phyloP scores from a whole-genome alignment of 73 alveolate species.

The Uronychia setigera region DNA sequence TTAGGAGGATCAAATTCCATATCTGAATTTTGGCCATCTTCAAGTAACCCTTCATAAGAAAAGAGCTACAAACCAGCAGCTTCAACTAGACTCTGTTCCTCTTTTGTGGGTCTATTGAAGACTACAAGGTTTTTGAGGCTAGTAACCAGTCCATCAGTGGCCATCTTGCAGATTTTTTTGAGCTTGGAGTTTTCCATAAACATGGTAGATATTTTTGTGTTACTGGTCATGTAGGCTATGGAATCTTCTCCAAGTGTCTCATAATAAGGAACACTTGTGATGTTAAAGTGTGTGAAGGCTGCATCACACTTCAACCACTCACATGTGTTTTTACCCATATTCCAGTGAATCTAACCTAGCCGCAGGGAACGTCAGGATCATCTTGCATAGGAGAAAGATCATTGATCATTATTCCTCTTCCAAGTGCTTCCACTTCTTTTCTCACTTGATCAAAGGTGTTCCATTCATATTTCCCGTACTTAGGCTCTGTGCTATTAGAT shows the following conservation, averaged over 20 bases:
- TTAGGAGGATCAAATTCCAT: slow-evolving; percentile 25
- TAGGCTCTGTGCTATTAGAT: neutral
- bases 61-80: neutral
- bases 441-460: neutral
- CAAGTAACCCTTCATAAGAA: neutral
- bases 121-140: slow-evolving; percentile 43
- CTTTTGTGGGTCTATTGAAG: slow-evolving; percentile 52
- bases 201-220: slow-evolving; percentile 55
- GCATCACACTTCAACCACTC: slow-evolving; percentile 82
- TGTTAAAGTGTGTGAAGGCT: slow-evolving; percentile 59
- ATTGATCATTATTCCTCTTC: neutral
- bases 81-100: neutral
- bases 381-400: neutral
- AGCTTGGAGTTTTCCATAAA: slow-evolving; percentile 47
- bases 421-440: neutral
- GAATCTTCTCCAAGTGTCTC: slow-evolving; percentile 78
- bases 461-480: neutral
- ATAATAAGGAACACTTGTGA: slow-evolving; percentile 75
- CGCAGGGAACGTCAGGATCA: neutral
- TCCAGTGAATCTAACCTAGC: slow-evolving; percentile 65
- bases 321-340: slow-evolving; percentile 74
- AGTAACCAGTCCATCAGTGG: slow-evolving; percentile 29
- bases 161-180: slow-evolving; percentile 26
- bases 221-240: slow-evolving; percentile 59
- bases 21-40: neutral